A percentile compares a stretch with the other conserved stretches of the same genome.
These are phyloP conservation scores for Tylopilus felleus DNA, from an alignment of 768 basidiomycete genomes.

Conservation along the genomic window DNA sequence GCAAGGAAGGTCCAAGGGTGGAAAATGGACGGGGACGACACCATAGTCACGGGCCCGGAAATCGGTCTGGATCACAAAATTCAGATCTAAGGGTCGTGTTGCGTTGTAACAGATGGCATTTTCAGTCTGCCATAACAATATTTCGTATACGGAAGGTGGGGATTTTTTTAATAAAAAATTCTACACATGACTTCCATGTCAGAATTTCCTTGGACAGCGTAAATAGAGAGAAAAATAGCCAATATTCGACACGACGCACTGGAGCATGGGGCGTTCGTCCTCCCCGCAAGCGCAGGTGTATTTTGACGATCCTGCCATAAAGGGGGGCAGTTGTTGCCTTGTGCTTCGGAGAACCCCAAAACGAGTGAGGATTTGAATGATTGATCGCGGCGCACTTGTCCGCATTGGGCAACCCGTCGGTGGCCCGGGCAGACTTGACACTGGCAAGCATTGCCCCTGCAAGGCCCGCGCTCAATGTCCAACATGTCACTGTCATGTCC, in stretches of 20 bases:
- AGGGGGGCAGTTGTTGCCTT: conserved; percentile 14
- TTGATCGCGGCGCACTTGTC: conserved; percentile 27
- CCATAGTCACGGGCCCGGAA: conserved; percentile 42
- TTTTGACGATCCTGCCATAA: conserved; percentile 30
- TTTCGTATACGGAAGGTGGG: conserved; percentile 42
- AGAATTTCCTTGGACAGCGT: neutral
- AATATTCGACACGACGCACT: conserved; percentile 11
- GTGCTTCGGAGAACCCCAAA: conserved; percentile 26
- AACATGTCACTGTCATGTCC: conserved; percentile 29
- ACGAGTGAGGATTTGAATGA: conserved; percentile 20
- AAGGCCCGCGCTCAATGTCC: conserved; percentile 20
- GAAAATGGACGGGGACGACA: conserved; percentile 38
- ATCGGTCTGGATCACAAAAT: conserved; percentile 54
- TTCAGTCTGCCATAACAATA: conserved; percentile 38
- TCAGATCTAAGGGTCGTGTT: conserved; percentile 74
- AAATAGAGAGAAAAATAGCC: conserved; percentile 19
- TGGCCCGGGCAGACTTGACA: conserved; percentile 28
- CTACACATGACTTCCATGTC: conserved; percentile 31
- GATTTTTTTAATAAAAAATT: conserved; percentile 41
- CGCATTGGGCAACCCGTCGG: conserved; percentile 24
- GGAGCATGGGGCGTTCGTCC: neutral
- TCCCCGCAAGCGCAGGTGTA: neutral
- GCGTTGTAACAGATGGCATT: conserved; percentile 44
- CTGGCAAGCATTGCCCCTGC: conserved; percentile 23
- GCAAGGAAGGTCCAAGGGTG: conserved; percentile 34